A percentile compares a stretch with the other conserved stretches of the same genome.
Conservation (phyloP, 2,329 filamentous ascomycete genomes). For the Penicillium hordei region DNA sequence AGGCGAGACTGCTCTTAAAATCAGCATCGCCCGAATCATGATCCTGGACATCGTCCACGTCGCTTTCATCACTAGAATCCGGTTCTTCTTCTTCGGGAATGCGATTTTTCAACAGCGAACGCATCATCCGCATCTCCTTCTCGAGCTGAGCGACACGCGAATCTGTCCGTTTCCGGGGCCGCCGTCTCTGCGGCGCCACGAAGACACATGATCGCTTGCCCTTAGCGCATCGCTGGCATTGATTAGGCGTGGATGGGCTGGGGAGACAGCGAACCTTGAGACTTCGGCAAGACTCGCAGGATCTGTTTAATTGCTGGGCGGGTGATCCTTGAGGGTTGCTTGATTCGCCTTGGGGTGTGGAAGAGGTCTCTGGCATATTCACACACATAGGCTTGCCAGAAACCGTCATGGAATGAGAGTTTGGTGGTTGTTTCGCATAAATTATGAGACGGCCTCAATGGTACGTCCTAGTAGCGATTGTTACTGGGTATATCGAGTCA, state of each 20-base stretch:
- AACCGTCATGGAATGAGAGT: neutral
- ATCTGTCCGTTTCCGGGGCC: conserved; percentile 39
- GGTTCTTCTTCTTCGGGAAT: conserved; percentile 30
- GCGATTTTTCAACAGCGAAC: conserved; percentile 36
- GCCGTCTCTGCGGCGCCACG: conserved; percentile 38
- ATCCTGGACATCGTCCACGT: conserved; percentile 12
- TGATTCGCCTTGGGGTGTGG: conserved; percentile 20
- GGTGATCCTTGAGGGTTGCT: conserved; percentile 22
- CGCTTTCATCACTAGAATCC: conserved; percentile 29
- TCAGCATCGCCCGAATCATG: conserved; percentile 21
- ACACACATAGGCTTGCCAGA: conserved; percentile 1
- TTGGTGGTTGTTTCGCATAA: neutral
- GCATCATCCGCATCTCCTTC: conserved; percentile 41
- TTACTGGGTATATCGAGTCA: conserved; percentile 12
- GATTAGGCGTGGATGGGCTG: conserved; percentile 31
- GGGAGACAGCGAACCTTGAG: conserved; percentile 41
- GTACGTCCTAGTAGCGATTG: neutral
- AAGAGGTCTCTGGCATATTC: conserved; percentile 31
- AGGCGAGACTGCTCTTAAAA: conserved; percentile 14
- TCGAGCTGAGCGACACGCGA: conserved; percentile 39
- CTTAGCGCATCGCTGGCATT: conserved; percentile 39
- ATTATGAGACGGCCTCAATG: neutral
- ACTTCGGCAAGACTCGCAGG: conserved; percentile 39
- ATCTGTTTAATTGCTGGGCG: conserved; percentile 36
- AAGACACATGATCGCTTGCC: conserved; percentile 37